A percentile compares a stretch with the other conserved stretches of the same genome.
Conservation (phyloP, 768 basidiomycete species). For the Lentinula sp. region DNA sequence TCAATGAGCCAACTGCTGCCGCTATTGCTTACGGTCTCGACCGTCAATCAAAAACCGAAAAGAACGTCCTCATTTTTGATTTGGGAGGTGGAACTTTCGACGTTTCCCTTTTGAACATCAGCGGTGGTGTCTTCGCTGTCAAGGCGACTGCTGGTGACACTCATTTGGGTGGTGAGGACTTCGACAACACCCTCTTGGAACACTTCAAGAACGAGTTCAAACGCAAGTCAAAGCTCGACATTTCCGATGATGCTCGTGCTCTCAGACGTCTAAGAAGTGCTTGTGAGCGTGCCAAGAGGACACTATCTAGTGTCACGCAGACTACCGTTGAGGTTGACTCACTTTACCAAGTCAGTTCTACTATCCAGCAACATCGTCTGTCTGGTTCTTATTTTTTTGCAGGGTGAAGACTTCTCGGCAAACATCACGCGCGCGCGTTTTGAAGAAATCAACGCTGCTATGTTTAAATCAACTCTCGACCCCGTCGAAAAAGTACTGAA, state of each 20-base stretch:
- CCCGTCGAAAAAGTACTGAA: constrained; percentile 99
- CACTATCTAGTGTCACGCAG: constrained; percentile 95
- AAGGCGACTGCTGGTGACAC: constrained; percentile 99
- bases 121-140: constrained; percentile 96
- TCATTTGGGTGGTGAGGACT: constrained; percentile 99
- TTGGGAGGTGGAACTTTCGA: constrained; percentile 99
- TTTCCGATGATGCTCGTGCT: constrained; percentile 95
- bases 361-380: neutral
- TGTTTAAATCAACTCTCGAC: constrained; percentile 97
- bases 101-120: constrained; percentile 98
- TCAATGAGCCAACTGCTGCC: constrained; percentile 99
- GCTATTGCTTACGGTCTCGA: constrained; percentile 99
- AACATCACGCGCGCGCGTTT: constrained; percentile 99
- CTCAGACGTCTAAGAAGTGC: constrained; percentile 93
- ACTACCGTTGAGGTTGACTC: constrained; percentile 99
- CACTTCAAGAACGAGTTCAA: constrained; percentile 99
- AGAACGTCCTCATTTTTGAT: constrained; percentile 99
- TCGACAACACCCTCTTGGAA: constrained; percentile 96
- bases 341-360: constrained; percentile 71
- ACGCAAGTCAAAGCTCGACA: constrained; percentile 94
- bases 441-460: constrained; percentile 94
- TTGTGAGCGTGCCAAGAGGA: constrained; percentile 99
- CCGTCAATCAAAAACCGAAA: constrained; percentile 89
- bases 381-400: constrained; percentile 6
- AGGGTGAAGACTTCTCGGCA: constrained; percentile 97